Evolutionary conservation across 2,329 filamentous ascomycete species (phyloP).

Genomic region (Endocalyx cinctus): DNA sequence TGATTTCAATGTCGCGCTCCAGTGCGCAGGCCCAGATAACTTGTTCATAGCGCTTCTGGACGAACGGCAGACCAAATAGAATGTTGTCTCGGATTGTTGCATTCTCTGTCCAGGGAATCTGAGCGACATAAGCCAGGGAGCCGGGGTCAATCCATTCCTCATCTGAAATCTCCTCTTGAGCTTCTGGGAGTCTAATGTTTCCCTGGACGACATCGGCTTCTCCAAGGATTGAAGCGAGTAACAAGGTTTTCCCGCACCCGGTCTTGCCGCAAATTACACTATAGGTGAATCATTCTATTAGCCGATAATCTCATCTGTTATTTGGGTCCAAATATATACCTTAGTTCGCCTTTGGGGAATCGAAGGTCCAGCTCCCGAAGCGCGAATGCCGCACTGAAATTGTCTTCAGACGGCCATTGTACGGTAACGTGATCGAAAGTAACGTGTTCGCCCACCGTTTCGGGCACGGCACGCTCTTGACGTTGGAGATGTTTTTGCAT

Average conservation of each 20-base stretch:
- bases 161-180: constrained; percentile 56
- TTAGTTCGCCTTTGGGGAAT: constrained; percentile 66
- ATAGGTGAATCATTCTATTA: no score
- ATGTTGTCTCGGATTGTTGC: constrained; percentile 75
- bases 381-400: constrained; percentile 43
- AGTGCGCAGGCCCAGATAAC: constrained; percentile 71
- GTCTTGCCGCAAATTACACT: constrained; percentile 73
- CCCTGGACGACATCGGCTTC: constrained; percentile 68
- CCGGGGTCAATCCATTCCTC: constrained; percentile 65
- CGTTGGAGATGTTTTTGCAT: constrained; percentile 67
- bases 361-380: constrained; percentile 59
- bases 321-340: no score
- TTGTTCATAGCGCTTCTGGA: constrained; percentile 64
- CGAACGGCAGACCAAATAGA: constrained; percentile 67
- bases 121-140: constrained; percentile 69
- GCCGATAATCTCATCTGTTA: no score
- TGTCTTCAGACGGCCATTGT: constrained; percentile 67
- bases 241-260: constrained; percentile 71
- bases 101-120: constrained; percentile 84
- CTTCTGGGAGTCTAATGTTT: constrained; percentile 50
- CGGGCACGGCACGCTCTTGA: constrained; percentile 56
- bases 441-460: constrained; percentile 54
- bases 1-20: constrained; percentile 69
- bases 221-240: constrained; percentile 69
- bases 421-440: constrained; percentile 64